Evolutionary conservation across 1,139 yeast species (phyloP).

Genomic region (Diutina rugosa): DNA sequence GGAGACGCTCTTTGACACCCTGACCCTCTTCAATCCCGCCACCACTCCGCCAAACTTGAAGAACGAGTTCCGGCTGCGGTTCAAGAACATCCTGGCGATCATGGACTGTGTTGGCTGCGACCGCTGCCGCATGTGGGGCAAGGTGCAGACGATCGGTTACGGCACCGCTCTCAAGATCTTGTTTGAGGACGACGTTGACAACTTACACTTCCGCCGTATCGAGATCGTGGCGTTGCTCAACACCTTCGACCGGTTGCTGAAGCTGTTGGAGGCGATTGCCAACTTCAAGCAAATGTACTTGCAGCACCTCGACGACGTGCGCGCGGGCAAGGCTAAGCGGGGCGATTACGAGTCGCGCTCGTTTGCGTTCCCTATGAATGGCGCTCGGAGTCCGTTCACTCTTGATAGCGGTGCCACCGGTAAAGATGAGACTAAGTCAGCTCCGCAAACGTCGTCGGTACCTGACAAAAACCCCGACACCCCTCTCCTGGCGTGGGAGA

Average conservation of each 20-base stretch:
- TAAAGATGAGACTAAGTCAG: neutral
- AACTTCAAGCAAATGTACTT: constrained; percentile 51
- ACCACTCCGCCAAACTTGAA: constrained; percentile 43
- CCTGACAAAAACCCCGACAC: neutral
- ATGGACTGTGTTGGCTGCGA: constrained; percentile 99
- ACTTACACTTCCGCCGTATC: constrained; percentile 52
- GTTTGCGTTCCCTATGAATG: constrained; percentile 28
- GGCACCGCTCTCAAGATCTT: constrained; percentile 89
- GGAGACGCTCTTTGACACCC: constrained; percentile 30
- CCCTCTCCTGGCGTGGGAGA: constrained; percentile 4
- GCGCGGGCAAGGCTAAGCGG: constrained; percentile 24
- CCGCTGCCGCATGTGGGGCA: constrained; percentile 96
- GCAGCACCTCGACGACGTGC: constrained; percentile 28
- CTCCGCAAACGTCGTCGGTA: constrained; percentile 6
- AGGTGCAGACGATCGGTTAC: constrained; percentile 91
- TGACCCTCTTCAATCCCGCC: constrained; percentile 43
- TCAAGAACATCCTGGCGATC: constrained; percentile 78
- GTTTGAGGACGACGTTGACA: constrained; percentile 53
- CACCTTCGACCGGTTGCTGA: constrained; percentile 84
- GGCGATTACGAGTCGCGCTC: constrained; percentile 26
- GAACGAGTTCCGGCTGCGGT: constrained; percentile 74
- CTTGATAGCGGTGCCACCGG: neutral
- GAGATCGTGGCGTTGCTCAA: constrained; percentile 85
- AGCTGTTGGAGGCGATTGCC: constrained; percentile 64
- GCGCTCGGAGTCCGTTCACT: constrained; percentile 2